Evolutionary conservation across 805 yeast species (phyloP), one percentile per base, ranked within the genome.

Genomic region (Metschnikowia drakensbergensis): DNA sequence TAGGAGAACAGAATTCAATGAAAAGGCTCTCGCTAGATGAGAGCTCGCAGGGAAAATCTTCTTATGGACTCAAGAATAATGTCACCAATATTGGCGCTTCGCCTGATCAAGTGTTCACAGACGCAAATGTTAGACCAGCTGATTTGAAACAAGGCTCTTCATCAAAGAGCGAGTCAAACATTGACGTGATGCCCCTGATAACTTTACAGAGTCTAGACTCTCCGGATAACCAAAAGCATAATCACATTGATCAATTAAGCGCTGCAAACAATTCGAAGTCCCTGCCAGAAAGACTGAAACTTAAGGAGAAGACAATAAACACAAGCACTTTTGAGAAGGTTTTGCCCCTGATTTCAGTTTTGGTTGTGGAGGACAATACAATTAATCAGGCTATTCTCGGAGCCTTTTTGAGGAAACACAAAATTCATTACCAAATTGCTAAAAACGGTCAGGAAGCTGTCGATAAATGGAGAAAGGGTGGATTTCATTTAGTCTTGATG

Each of bases 361-460:
- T 94, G 45, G 91, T 94, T 36, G 99, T 94, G 7, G 99, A 94
- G 66, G 99, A 94, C 73, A 94, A 94, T 66, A 84, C 90, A 33
- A 91, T 94, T 60, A 94, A 94, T 67, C 95, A 88, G 68, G 86
- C 88, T 42, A 91, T 94, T 75, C 74, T 94, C 64, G 94, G 91
- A 13, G 87, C 95, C 11, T 92, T 90, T 59, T 73, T 94, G 65
- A 79, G 89, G 55, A 86, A 88, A 54, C 92, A 92, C 60, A 81
- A 87, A 49, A 91, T 94, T 29, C 85, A 84, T 37, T 89, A 84
- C 55, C 84, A 84, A 52, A 83, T 90, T 39, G 98, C 98, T 4
- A 85, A 87, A 50, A 92, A 90, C 58, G 99, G 99, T 28, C 82
- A 84, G 58, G 98, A 94, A 61, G 99, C 99, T 1, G 80, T 94